Percentiles rank a stretch among this genome's conserved stretches.
These are phyloP conservation scores for Sphaerulina vaccinii DNA, from an alignment of 2,329 filamentous ascomycete species.

Conservation along the genomic window DNA sequence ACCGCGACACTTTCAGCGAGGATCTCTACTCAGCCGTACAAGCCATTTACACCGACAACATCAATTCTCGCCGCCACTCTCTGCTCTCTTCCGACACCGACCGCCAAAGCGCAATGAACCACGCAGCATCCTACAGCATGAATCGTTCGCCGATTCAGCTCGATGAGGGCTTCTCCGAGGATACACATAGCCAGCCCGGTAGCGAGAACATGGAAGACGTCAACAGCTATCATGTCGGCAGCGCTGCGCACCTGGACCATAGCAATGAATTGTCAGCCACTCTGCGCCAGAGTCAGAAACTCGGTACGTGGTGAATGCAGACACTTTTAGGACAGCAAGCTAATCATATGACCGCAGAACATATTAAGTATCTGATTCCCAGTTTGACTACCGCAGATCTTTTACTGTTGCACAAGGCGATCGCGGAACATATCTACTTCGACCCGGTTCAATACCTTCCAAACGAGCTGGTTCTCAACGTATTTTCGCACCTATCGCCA, in stretches of 20 bases:
- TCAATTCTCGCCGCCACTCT: neutral
- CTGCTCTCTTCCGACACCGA: neutral
- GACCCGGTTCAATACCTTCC: constrained; percentile 86
- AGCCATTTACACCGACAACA: neutral
- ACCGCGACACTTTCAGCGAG: neutral
- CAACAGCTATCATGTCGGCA: constrained; percentile 25
- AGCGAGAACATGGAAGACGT: constrained; percentile 34
- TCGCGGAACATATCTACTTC: constrained; percentile 72
- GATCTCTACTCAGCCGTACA: neutral
- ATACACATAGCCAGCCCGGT: constrained; percentile 54
- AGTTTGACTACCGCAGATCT: constrained; percentile 1
- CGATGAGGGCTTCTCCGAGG: constrained; percentile 80
- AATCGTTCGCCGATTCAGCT: constrained; percentile 9
- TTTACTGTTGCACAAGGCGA: constrained; percentile 19
- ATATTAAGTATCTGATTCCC: neutral
- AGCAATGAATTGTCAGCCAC: neutral
- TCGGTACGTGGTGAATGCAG: neutral
- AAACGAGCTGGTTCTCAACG: constrained; percentile 84
- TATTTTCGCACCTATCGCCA: constrained; percentile 82
- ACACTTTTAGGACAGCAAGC: neutral
- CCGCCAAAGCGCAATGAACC: constrained; percentile 4
- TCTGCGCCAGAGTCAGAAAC: neutral
- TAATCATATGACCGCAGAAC: neutral
- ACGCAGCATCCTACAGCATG: constrained; percentile 2
- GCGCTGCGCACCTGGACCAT: constrained; percentile 8